phyloP scores from a whole-genome alignment of 2,329 filamentous ascomycete species.

The Huntiella bhutanensis region DNA sequence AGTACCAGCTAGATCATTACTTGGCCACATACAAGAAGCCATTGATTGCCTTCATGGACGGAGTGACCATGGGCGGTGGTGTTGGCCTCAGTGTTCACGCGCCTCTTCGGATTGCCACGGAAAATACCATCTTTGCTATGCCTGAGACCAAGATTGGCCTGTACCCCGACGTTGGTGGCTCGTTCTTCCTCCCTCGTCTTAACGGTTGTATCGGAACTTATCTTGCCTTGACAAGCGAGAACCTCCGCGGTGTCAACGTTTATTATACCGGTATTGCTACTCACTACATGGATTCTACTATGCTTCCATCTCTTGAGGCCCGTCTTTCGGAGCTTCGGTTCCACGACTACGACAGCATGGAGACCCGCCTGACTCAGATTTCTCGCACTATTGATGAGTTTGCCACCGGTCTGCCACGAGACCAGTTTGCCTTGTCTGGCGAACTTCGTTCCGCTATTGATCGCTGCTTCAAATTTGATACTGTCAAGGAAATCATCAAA shows the following conservation, averaged over 20 bases:
- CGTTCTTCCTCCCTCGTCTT: slow-evolving; percentile 85
- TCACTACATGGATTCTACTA: slow-evolving; percentile 86
- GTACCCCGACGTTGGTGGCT: slow-evolving; percentile 93
- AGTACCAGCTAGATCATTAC: slow-evolving; percentile 91
- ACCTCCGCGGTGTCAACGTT: slow-evolving; percentile 62
- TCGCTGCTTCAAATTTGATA: slow-evolving; percentile 53
- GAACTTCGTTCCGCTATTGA: slow-evolving; percentile 65
- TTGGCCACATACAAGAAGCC: slow-evolving; percentile 90
- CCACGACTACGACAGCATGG: slow-evolving; percentile 49
- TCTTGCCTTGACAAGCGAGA: slow-evolving; percentile 76
- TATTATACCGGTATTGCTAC: slow-evolving; percentile 88
- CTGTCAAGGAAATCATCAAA: slow-evolving; percentile 48
- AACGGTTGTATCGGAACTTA: slow-evolving; percentile 78
- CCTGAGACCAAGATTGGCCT: slow-evolving; percentile 96
- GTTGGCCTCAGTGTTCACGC: slow-evolving; percentile 89
- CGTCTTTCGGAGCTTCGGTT: slow-evolving; percentile 82
- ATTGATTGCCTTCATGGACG: slow-evolving; percentile 90
- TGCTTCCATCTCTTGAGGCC: slow-evolving; percentile 60
- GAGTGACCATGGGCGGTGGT: slow-evolving; percentile 94
- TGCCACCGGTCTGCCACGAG: slow-evolving; percentile 62
- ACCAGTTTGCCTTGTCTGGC: slow-evolving; percentile 45
- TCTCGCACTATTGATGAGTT: slow-evolving; percentile 85
- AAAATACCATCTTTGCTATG: slow-evolving; percentile 93
- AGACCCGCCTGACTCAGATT: slow-evolving; percentile 50
- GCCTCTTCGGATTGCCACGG: slow-evolving; percentile 89